Evolutionary conservation across 2,329 filamentous ascomycete species (phyloP).

Genomic region (Talaromyces piceae): DNA sequence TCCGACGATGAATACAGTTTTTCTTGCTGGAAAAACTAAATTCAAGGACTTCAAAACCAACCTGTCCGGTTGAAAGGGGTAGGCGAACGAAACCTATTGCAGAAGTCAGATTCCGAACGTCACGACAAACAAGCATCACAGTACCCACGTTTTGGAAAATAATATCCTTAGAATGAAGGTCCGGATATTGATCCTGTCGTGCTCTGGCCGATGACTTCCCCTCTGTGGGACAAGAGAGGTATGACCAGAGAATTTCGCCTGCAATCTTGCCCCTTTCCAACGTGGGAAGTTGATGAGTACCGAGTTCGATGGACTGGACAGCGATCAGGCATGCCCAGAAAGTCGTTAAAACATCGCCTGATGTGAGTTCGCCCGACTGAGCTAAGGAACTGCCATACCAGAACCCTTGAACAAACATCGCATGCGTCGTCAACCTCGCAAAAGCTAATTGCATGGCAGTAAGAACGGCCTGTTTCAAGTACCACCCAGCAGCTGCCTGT

Average conservation of each 20-base stretch:
- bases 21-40: conserved; percentile 63
- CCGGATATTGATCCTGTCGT: conserved; percentile 22
- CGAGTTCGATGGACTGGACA: conserved; percentile 64
- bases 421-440: conserved; percentile 64
- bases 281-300: conserved; percentile 69
- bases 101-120: conserved; percentile 13
- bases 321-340: conserved; percentile 78
- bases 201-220: conserved; percentile 11
- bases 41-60: conserved; percentile 54
- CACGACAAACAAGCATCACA: background rate
- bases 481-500: conserved; percentile 53
- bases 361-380: conserved; percentile 46
- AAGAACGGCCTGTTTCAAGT: conserved; percentile 59
- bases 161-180: conserved; percentile 57
- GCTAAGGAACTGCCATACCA: conserved; percentile 76
- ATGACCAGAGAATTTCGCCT: conserved; percentile 52
- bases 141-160: conserved; percentile 56
- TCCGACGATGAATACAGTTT: conserved; percentile 75
- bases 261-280: conserved; percentile 74
- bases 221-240: conserved; percentile 28
- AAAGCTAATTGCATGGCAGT: conserved; percentile 67
- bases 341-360: conserved; percentile 68
- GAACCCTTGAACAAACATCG: conserved; percentile 81
- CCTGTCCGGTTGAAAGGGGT: conserved; percentile 61
- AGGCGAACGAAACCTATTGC: conserved; percentile 67